A percentile compares a stretch with the other conserved stretches of the same genome.
phyloP scores from a whole-genome alignment of 106 monocot species.

The Apostasia ramifera region DNA sequence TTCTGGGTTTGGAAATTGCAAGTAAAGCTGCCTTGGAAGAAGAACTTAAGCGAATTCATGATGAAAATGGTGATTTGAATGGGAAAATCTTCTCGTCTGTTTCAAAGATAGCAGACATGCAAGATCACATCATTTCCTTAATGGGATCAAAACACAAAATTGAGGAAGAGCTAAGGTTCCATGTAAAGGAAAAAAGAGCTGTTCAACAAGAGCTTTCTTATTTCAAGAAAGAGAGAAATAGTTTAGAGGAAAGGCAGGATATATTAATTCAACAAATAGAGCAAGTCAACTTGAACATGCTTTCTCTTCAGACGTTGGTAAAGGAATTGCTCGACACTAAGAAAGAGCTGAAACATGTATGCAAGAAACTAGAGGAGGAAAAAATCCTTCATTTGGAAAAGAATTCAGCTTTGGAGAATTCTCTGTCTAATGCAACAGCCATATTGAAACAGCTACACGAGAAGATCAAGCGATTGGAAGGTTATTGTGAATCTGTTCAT shows the following conservation, averaged over 20 bases:
- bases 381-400: slow-evolving; percentile 30
- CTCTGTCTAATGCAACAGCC: slow-evolving; percentile 38
- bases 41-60: slow-evolving; percentile 17
- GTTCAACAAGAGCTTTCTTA: slow-evolving; percentile 26
- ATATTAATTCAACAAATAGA: slow-evolving; percentile 33
- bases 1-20: slow-evolving; percentile 20
- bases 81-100: slow-evolving; percentile 33
- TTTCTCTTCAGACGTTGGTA: slow-evolving; percentile 42
- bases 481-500: slow-evolving; percentile 36
- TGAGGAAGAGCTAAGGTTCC: slow-evolving; percentile 26
- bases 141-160: slow-evolving; percentile 30
- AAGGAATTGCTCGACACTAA: slow-evolving; percentile 38
- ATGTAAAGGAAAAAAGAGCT: slow-evolving; percentile 25
- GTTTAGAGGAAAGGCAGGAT: slow-evolving; percentile 29
- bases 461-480: slow-evolving; percentile 52
- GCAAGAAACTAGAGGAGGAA: slow-evolving; percentile 40
- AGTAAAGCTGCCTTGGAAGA: neutral
- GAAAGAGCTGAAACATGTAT: slow-evolving; percentile 34
- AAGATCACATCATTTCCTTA: slow-evolving; percentile 28
- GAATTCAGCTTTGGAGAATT: slow-evolving; percentile 49
- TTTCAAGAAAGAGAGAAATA: slow-evolving; percentile 24
- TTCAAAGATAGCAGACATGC: slow-evolving; percentile 28
- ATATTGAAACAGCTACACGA: slow-evolving; percentile 51
- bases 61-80: slow-evolving; percentile 30
- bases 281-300: slow-evolving; percentile 21